Evolutionary conservation across 352 stramenopile species (phyloP).

Genomic region (Phytopythium litorale): DNA sequence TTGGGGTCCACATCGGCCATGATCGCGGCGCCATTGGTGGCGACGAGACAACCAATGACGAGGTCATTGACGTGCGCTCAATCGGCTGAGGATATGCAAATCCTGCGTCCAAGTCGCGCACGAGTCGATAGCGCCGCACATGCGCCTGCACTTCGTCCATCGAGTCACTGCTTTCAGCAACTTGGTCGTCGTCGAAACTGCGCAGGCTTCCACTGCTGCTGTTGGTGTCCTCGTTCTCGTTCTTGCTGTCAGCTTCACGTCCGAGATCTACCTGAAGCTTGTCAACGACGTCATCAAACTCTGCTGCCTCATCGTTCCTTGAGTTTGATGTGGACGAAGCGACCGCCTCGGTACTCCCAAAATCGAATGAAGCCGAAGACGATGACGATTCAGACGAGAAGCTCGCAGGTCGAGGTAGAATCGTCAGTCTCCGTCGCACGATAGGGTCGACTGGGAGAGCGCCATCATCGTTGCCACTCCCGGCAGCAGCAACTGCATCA

Average conservation of each 20-base stretch:
- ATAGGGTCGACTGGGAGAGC: neutral
- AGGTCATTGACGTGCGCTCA: conserved; percentile 21
- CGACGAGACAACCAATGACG: conserved; percentile 14
- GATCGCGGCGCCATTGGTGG: conserved; percentile 17
- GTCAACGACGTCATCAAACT: conserved; percentile 24
- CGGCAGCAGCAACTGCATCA: neutral
- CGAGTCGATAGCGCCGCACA: conserved; percentile 39
- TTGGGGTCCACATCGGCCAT: conserved; percentile 9
- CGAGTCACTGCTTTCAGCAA: conserved; percentile 18
- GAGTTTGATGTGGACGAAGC: conserved; percentile 24
- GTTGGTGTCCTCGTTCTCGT: neutral
- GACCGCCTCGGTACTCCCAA: conserved; percentile 27
- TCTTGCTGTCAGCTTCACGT: neutral
- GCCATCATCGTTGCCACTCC: too few relatives aligned
- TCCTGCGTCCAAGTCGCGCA: conserved; percentile 50
- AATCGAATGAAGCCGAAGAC: conserved; percentile 19
- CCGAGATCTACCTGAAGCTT: conserved; percentile 16
- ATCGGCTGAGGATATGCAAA: conserved; percentile 52
- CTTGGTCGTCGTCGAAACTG: conserved; percentile 7
- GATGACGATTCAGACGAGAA: conserved; percentile 25
- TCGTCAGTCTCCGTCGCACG: neutral
- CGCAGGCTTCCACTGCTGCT: conserved; percentile 7
- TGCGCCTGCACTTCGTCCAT: conserved; percentile 11
- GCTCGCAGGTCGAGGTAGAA: neutral
- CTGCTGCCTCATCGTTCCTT: conserved; percentile 11